A percentile compares a stretch with the other conserved stretches of the same genome.
Conservation (phyloP, 2,329 filamentous ascomycete species). For the Metarhizium rileyi region DNA sequence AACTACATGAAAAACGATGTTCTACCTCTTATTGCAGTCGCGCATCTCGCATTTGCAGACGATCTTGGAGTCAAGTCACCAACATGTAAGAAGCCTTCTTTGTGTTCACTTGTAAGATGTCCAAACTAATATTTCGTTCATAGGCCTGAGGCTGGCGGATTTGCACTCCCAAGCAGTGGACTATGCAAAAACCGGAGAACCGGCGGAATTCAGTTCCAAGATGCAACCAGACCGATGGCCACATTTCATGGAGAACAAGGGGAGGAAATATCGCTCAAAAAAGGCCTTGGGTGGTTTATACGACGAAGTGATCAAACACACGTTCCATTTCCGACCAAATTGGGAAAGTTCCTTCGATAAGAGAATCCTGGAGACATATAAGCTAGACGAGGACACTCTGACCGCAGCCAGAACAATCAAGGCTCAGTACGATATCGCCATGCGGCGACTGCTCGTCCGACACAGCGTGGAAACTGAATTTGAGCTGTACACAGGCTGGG, state of each 20-base stretch:
- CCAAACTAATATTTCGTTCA: constrained; percentile 1
- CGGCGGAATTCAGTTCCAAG: constrained; percentile 55
- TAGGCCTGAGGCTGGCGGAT: constrained; percentile 59
- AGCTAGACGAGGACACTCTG: constrained; percentile 44
- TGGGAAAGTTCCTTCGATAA: constrained; percentile 66
- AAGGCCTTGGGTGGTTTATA: constrained; percentile 76
- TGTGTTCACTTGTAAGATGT: not conserved
- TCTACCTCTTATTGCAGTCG: constrained; percentile 67
- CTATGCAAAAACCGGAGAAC: constrained; percentile 80
- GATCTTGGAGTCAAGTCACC: constrained; percentile 53
- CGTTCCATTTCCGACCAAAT: constrained; percentile 60
- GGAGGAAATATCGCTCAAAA: constrained; percentile 52
- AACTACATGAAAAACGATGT: constrained; percentile 87
- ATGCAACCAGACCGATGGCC: constrained; percentile 60
- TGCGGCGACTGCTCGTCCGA: constrained; percentile 76
- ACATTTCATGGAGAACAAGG: constrained; percentile 75
- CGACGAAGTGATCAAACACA: constrained; percentile 51
- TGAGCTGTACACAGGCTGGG: constrained; percentile 82
- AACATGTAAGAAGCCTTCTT: constrained; percentile 45
- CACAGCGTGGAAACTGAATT: constrained; percentile 80
- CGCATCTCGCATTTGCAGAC: constrained; percentile 75
- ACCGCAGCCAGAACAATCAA: constrained; percentile 59
- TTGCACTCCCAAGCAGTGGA: constrained; percentile 90
- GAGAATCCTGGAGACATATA: constrained; percentile 58
- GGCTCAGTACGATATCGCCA: constrained; percentile 61